Evolutionary conservation across 768 basidiomycete genomes (phyloP), one percentile per base, ranked within the genome.

Genomic region (Amanita subjunquillea): DNA sequence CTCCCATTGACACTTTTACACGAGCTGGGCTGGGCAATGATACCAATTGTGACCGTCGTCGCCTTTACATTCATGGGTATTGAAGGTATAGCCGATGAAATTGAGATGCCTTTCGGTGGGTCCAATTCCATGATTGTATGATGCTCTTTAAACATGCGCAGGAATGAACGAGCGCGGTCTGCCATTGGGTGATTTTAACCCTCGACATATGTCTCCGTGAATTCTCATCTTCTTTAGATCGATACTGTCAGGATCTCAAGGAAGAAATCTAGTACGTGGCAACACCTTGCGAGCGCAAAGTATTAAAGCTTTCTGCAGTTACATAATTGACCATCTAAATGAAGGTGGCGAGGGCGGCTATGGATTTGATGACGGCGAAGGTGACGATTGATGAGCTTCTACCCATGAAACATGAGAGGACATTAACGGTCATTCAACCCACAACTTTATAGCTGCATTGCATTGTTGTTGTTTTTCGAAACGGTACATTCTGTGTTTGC

Each of bases 11-110:
- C 87, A 2, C 76, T 97, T 29, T 81, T 93, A 42, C 77, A 82
- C 51, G 85, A 91, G 43, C 72, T 94, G 59, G 84, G 84, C 32
- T 92, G 89, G 87, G 78, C 74, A 44, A 87, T 87, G 62, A 74
- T 95, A 8, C 88, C 87, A n/a, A 74, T 93, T 23, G 82, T 91
- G 17, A 91, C 90, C 20, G 79, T 87, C 12, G 85, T 93, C 27
- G 83, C 90, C 6, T 92, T 94, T 71, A 93, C 88, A 0, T 78
- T 96, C 49, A 92, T 93, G 91, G 76, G 92, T 15, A 89, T 97
- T 48, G 93, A 96, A 72, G 92, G 91, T 4, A 97, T 96, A 57
- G 93, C 94, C 0, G 86, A 94, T 55, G 84, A 91, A 66, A 91
- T 95, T 58, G 93, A 96, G 66, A 87, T 88, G 83, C 94, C 94